Evolutionary conservation across 352 stramenopile genomes (phyloP).

Genomic region (Phytophthora citrophthora): DNA sequence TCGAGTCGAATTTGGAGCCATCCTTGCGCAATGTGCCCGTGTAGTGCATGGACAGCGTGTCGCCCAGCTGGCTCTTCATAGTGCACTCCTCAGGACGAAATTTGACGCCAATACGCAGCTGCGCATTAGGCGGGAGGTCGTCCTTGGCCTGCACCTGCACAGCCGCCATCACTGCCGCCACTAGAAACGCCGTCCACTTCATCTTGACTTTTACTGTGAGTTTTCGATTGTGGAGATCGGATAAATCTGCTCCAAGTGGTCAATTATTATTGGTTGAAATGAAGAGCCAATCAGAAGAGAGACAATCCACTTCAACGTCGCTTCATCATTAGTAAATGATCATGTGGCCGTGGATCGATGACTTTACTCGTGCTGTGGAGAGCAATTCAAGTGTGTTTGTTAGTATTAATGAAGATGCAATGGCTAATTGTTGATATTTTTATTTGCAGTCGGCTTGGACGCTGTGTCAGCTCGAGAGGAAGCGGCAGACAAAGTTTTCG

Average conservation of each 20-base stretch:
- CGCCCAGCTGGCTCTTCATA: slow-evolving; percentile 78
- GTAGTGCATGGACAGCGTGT: slow-evolving; percentile 96
- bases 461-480: slow-evolving; percentile 18
- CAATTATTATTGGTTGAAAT: slow-evolving; percentile 52
- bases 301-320: slow-evolving; percentile 36
- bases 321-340: slow-evolving; percentile 6
- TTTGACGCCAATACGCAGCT: slow-evolving; percentile 84
- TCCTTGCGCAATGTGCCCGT: slow-evolving; percentile 95
- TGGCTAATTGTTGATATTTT: neutral
- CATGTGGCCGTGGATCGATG: slow-evolving; percentile 45
- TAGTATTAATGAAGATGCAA: neutral
- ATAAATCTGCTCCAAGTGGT: slow-evolving; percentile 35
- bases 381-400: slow-evolving; percentile 27
- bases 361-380: slow-evolving; percentile 43
- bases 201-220: slow-evolving; percentile 32
- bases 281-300: slow-evolving; percentile 24
- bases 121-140: slow-evolving; percentile 66
- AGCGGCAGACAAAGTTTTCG: slow-evolving; percentile 16
- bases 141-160: slow-evolving; percentile 70
- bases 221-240: slow-evolving; percentile 24
- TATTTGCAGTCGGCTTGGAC: slow-evolving; percentile 25
- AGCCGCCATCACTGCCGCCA: slow-evolving; percentile 41
- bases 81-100: slow-evolving; percentile 70
- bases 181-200: slow-evolving; percentile 61
- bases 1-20: slow-evolving; percentile 98